phyloP scores from a whole-genome alignment of 805 yeast genomes.

The Candida vartiovaarae region DNA sequence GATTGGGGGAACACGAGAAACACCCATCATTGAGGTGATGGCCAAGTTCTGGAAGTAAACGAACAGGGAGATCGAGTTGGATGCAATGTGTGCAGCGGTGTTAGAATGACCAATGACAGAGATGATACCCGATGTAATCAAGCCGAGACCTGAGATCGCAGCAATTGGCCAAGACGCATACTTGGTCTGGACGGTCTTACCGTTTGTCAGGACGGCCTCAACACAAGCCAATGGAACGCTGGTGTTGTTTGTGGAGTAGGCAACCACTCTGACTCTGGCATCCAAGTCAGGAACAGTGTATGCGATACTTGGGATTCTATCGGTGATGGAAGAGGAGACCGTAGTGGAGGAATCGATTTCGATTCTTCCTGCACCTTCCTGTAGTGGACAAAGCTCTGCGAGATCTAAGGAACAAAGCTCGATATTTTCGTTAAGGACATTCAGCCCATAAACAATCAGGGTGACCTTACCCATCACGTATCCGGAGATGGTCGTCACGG shows the following conservation, averaged over 20 bases:
- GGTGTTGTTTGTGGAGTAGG: constrained; percentile 44
- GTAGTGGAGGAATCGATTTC: constrained; percentile 50
- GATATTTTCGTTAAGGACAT: constrained; percentile 45
- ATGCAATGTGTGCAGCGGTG: constrained; percentile 96
- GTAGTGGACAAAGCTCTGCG: constrained; percentile 67
- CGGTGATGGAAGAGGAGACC: constrained; percentile 34
- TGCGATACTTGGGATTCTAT: constrained; percentile 72
- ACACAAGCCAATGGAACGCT: constrained; percentile 75
- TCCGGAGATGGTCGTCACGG: constrained; percentile 67
- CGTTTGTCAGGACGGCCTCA: constrained; percentile 77
- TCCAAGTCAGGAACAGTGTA: constrained; percentile 91
- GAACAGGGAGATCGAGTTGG: constrained; percentile 87
- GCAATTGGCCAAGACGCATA: constrained; percentile 97
- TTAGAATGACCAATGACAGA: constrained; percentile 84
- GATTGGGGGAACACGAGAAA: constrained; percentile 85
- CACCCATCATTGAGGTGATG: constrained; percentile 92
- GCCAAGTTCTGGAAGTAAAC: constrained; percentile 92
- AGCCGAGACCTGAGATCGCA: constrained; percentile 81
- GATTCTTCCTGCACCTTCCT: constrained; percentile 83
- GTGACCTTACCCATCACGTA: constrained; percentile 59
- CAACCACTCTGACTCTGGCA: constrained; percentile 76
- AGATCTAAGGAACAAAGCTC: constrained; percentile 60
- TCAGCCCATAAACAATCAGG: constrained; percentile 76
- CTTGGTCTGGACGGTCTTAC: constrained; percentile 87
- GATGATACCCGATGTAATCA: constrained; percentile 78